Base-by-base conservation (phyloP, 2,329 filamentous ascomycete species). In the Endocalyx cinctus region DNA sequence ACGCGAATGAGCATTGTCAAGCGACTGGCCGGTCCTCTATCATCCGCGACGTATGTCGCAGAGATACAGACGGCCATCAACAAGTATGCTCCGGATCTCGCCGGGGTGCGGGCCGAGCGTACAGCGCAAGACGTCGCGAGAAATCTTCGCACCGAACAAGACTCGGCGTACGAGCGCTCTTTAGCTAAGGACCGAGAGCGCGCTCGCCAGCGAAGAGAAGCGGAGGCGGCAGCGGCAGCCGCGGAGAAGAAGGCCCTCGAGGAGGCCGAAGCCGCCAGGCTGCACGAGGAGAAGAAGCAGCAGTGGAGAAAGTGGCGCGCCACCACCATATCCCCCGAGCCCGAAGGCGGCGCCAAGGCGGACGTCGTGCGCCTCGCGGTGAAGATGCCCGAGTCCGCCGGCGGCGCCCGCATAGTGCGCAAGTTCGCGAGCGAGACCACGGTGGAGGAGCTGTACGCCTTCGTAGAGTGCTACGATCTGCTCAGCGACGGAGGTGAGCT, bases 391-490 rank as follows among this genome's bases (percentile, higher is more conserved):
- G 67, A 72, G 43, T 57, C 58, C 18, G 62, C 60, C 0, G 82
- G 76, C 5, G 84, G 78, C 1, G 83, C 87, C 30, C 74, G 89
- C 26, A 75, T 95, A 3, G 76, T 94, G 35, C 75, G 90, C 26
- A 77, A 76, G 31, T 97, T 98, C 56, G 59, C 69, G 0, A 67
- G 72, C 1, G 68, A 77, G n/a, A 77, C 84, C 0, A 70, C 74
- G 3, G 67, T 97, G 23, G 90, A 97, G 55, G 88, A 96, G 51
- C 64, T 98, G 5, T 97, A 97, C 59, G 92, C 90, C 1, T 96
- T 94, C 62, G 88, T 97, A 3, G 92, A 98, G 55, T 97, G 90
- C 62, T 82, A 88, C 55, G 80, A 87, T 33, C 48, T 83, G 5
- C 48, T 88, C 2, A 58, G 53, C 15, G 59, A 58, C 13, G 46